Evolutionary conservation across 225 moss, liverwort and hornwort species (phyloP), one percentile per base, ranked within the genome.

Genomic region (Physcomitrellopsis africana): DNA sequence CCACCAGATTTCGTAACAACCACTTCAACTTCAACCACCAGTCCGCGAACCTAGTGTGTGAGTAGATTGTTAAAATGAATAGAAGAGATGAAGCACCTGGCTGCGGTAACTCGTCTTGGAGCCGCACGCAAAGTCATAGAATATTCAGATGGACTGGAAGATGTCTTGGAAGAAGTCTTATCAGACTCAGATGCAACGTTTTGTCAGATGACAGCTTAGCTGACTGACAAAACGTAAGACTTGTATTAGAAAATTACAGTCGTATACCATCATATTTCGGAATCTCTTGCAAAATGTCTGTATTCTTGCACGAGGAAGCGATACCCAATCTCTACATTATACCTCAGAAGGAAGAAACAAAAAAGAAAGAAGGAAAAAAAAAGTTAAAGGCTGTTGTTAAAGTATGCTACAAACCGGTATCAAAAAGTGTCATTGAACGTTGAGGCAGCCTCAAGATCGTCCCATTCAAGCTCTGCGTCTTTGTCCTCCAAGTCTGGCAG

Each of bases 401-500:
- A 37, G 32, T 4, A 4, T 37, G 32, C 32, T 4, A 37, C 32
- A 37, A 37, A 37, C 32, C 74, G 44, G 18, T 42, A 63, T 24
- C 37, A 74, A 37, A 74, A 74, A 44, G 54, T 55, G 10, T 74
- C 74, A 11, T 3, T 55, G 23, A 74, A 74, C 9, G 64, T 52
- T 22, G 74, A 42, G 29, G 62, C 54, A 42, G 74, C 74, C 54
- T 74, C 74, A 44, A 74, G 55, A 42, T 74, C 74, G 42, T 74
- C 74, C 74, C 74, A 74, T 20, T 74, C 74, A 37, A 74, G 74
- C 65, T 74, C 74, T 74, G 74, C 74, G 8, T 55, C 65, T 56
- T 74, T 74, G 64, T 74, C 74, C 23, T 65, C 74, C 23, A 37
- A 20, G 17, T 74, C 74, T 56, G 74, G 74, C 9, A 54, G 48